These are phyloP conservation scores for Erythrophleum fordii DNA, from an alignment of 306 rosid genomes.

Conservation along the genomic window DNA sequence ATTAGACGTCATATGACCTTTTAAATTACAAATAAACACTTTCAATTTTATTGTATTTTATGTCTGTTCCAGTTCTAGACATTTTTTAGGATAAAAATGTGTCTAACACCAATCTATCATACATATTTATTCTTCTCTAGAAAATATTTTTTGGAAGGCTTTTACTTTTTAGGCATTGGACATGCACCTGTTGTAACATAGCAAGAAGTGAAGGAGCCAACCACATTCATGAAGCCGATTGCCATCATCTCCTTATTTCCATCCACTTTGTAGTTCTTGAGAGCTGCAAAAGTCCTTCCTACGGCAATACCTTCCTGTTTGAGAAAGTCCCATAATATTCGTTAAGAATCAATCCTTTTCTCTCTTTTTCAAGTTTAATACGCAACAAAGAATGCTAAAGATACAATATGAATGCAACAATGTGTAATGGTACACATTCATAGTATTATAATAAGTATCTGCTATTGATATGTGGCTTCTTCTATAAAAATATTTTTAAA, in stretches of 20 bases:
- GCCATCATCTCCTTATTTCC: slow-evolving; percentile 99
- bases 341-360: neutral
- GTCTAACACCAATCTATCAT: neutral
- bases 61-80: too few relatives aligned
- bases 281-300: slow-evolving; percentile 92
- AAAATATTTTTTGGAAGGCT: neutral
- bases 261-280: slow-evolving; percentile 82
- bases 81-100: neutral
- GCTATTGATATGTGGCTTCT: neutral
- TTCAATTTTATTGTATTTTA: too few relatives aligned
- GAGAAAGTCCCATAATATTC: neutral
- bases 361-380: neutral
- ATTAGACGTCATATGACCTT: neutral
- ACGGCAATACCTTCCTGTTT: slow-evolving; percentile 98
- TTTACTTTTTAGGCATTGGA: neutral
- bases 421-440: neutral
- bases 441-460: neutral
- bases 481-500: too few relatives aligned
- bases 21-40: too few relatives aligned
- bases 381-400: neutral
- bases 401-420: neutral
- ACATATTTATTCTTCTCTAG: neutral
- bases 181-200: slow-evolving; percentile 85
- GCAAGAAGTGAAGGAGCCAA: slow-evolving; percentile 95
- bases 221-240: slow-evolving; percentile 88